Base-by-base conservation (phyloP, 768 basidiomycete species). In the Rhodotorula sphaerocarpa region DNA sequence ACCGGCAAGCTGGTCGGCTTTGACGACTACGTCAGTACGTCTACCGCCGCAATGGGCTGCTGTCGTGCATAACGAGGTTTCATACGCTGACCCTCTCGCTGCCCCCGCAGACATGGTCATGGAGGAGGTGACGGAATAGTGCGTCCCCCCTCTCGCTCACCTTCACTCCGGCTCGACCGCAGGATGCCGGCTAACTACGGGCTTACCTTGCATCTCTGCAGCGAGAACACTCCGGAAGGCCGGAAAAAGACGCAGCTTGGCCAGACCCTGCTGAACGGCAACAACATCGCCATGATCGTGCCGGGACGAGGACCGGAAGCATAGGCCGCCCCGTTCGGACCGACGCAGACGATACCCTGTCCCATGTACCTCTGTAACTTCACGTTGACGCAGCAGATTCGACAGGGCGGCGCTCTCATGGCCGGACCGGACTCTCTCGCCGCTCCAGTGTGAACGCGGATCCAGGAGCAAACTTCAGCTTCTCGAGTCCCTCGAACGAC, bases 21-120 rank as follows among this genome's bases (percentile, higher is more conserved):
- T 71, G 93, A 99, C 75, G 93, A 99, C 77, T 99, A 93, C 76
- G 93, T 99, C 76, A 99, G 93, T 96, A 75, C 82, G 93, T 53
- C 2, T 18, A 18, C 23, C 0, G 7, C 31, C 43, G 28, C 42
- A 23, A 28, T 9, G 3, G 0, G 7, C 14, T 23, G 23, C 20
- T 50, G 11, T 16, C 30, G 14, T 21, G 20, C 7, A 18, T 21
- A 11, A 10, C 15, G 27, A 21, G 12, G 20, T 10, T 16, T 39
- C 10, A 39, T 27, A 7, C 50, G 28, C 55, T 43, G 25, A 44
- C 34, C 21, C 20, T 7, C 15, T 23, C 25, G 23, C 25, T 21
- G n/a, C n/a, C n/a, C 36, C 10, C 31, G 18, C 46, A 71, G 70
- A 71, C 63, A 89, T 92, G 86, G 90, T 92, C 10, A 77, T 99